Base-by-base conservation (phyloP, 2,329 filamentous ascomycete genomes). In the Cryphonectria japonica region DNA sequence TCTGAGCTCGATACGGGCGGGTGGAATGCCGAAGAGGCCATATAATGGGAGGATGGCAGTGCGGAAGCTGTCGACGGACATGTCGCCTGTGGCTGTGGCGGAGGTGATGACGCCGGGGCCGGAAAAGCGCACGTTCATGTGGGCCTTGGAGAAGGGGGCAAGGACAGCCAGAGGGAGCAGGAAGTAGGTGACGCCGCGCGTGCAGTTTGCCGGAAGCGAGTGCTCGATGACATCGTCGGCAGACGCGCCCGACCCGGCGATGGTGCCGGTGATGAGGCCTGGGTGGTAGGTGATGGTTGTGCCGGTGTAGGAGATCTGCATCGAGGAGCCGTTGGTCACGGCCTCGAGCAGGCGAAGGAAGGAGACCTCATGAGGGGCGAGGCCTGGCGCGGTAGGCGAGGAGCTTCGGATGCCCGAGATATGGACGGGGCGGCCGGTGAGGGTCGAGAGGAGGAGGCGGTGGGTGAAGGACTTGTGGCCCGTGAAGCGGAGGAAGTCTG, bases 241-340 rank as follows among this genome's bases (percentile, higher is more conserved):
- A 22, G 83, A 85, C 52, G 93, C 91, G 76, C 93, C 93, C 66
- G 91, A 87, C 26, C 93, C 94, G 29, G 92, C 86, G 34, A 92
- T 89, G 63, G 91, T 92, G 73, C 96, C 96, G 0, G 94, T 96
- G 77, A 99, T 97, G 57, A 99, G 85, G 50, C 96, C 96, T 0
- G 96, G 96, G 75, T 93, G 92, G 83, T 97, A 99, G 52, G 95
- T 91, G 69, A 99, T 88, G 0, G 94, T 95, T 0, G 96, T 98
- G 79, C 96, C 96, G 1, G 94, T 98, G 83, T 97, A 96, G 14
- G 94, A 97, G 76, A 99, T 97, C 78, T 98, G 95, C 83, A 98
- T 94, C 69, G 92, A 91, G 71, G 93, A 93, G 82, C 96, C 96
- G 85, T 99, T 99, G 78, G 96, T 99, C 77, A 99, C 87, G 75